These are phyloP conservation scores for Vickermania ingenoplastis DNA, from an alignment of 208 protist species.

Conservation along the genomic window DNA sequence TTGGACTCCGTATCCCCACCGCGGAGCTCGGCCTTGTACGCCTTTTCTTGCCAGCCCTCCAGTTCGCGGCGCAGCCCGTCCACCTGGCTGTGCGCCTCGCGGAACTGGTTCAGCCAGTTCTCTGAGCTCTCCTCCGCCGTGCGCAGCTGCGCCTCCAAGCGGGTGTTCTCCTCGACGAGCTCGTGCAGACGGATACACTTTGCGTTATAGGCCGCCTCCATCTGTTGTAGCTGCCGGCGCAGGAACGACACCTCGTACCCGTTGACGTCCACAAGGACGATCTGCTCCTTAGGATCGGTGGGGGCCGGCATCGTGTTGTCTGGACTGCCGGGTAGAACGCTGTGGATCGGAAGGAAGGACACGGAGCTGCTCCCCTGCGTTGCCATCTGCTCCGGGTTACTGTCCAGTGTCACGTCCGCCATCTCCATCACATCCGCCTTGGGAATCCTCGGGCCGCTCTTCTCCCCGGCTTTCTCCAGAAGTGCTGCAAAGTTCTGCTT, in stretches of 20 bases:
- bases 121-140: conserved; percentile 16
- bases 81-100: conserved; percentile 26
- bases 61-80: conserved; percentile 52
- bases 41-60: conserved; percentile 59
- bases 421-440: not conserved
- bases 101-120: conserved; percentile 18
- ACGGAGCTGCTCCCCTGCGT: conserved; percentile 18
- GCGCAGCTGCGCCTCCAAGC: conserved; percentile 30
- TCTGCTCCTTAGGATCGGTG: not conserved
- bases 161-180: conserved; percentile 56
- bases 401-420: not conserved
- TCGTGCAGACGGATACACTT: conserved; percentile 79
- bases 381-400: conserved; percentile 13
- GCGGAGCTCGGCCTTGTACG: conserved; percentile 10
- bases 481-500: conserved; percentile 28
- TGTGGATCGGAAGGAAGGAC: not conserved
- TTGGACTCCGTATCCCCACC: conserved; percentile 7
- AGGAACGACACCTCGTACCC: conserved; percentile 81
- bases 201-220: conserved; percentile 75
- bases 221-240: conserved; percentile 65
- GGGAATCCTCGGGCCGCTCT: not conserved
- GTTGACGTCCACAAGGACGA: conserved; percentile 45
- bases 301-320: not conserved
- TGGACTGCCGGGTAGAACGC: not conserved
- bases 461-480: conserved; percentile 4